Evolutionary conservation across 805 yeast species (phyloP), one percentile per base, ranked within the genome.

Genomic region (Pichia pseudocactophila): DNA sequence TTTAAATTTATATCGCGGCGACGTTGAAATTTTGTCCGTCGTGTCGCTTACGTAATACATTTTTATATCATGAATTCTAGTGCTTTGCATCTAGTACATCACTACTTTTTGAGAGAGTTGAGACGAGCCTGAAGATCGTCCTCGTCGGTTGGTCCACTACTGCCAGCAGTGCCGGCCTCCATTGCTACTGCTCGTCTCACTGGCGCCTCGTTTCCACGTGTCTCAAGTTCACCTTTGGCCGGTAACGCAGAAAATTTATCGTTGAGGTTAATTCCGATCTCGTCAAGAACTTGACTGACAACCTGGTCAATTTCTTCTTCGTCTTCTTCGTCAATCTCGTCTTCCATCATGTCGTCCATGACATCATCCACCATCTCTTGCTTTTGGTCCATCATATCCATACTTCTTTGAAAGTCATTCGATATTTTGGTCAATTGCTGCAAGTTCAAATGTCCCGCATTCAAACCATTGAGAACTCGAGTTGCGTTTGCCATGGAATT

Each of bases 291-390:
- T 61, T 82, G 86, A 56, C 80, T 78, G 39, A 94, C 92, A 40
- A 89, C 82, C 55, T 88, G 96, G 56, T 89, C 96, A 3, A 83
- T 82, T 60, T 89, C 95, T 50, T 82, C 92, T 44, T 64, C 68
- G 49, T 83, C 95, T 47, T 84, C 94, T 19, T 75, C 87, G 50
- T 80, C 83, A 44, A 85, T 78, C 54, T 86, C 97, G 55, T 81
- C 87, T 41, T 82, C 95, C 92, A 92, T 87, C 16, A 92, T 84
- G 60, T 90, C 96, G 58, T 92, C 99, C 54, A 92, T 82, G 16
- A 96, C 94, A 59, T 92, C 98, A 59, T 92, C 98, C 83, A 92
- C 92, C 77, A 94, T 86, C 61, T 94, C 99, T 62, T 94, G 97
- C 56, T 95, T 81, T 65, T 92, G 98, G 62, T 90, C 97, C 97